phyloP scores from a whole-genome alignment of 2,329 filamentous ascomycete genomes.

The Orbilia javanica region DNA sequence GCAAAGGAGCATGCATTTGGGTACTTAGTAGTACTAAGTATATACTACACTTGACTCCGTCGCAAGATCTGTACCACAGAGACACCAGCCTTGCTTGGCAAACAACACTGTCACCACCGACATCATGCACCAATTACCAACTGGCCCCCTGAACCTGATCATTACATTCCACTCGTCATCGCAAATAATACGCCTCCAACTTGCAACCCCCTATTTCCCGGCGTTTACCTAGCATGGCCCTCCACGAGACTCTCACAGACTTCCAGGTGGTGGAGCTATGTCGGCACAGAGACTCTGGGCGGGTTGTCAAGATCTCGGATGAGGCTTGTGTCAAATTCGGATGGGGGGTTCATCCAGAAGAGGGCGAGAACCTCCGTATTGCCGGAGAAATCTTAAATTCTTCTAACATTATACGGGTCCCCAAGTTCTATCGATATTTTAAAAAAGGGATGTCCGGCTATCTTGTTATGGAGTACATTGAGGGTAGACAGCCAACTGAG shows the following conservation, averaged over 20 bases:
- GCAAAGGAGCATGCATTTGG: no score
- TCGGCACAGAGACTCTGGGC: background rate
- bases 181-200: no score
- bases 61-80: no score
- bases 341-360: background rate
- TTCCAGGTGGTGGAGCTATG: constrained; percentile 9
- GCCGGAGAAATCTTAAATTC: background rate
- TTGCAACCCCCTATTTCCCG: no score
- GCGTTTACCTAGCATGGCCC: constrained; percentile 7
- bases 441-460: background rate
- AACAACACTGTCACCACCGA: no score
- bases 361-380: constrained; percentile 20
- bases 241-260: constrained; percentile 13
- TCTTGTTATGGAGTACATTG: background rate
- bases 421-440: background rate
- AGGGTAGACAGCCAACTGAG: background rate
- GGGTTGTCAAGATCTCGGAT: constrained; percentile 19
- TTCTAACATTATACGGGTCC: background rate
- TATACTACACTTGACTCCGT: no score
- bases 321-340: constrained; percentile 16
- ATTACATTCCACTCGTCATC: no score
- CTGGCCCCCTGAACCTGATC: no score
- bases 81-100: no score
- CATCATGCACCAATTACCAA: no score
- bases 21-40: no score